Evolutionary conservation across 805 yeast species (phyloP).

Genomic region (Scheffersomyces lignosus): DNA sequence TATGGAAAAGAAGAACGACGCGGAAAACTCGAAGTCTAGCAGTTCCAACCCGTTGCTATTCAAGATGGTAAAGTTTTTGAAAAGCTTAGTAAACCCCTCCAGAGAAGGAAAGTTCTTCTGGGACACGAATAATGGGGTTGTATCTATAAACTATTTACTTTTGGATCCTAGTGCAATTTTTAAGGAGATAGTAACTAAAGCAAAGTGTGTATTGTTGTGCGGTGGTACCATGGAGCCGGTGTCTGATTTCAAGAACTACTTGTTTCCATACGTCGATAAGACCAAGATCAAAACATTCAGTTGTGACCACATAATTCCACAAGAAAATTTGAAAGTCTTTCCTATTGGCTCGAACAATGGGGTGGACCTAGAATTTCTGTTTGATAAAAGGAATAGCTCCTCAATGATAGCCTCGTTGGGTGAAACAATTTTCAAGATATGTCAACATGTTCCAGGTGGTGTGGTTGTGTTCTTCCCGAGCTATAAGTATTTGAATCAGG

Average conservation of each 20-base stretch:
- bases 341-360: slow-evolving; percentile 37
- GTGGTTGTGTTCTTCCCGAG: slow-evolving; percentile 84
- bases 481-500: slow-evolving; percentile 64
- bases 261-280: slow-evolving; percentile 55
- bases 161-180: slow-evolving; percentile 78
- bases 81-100: slow-evolving; percentile 69
- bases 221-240: slow-evolving; percentile 97
- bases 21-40: slow-evolving; percentile 4
- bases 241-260: slow-evolving; percentile 61
- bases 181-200: slow-evolving; percentile 59
- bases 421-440: slow-evolving; percentile 40
- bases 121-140: slow-evolving; percentile 35
- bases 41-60: slow-evolving; percentile 59
- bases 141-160: slow-evolving; percentile 63
- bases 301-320: slow-evolving; percentile 85
- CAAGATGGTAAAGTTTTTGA: slow-evolving; percentile 63
- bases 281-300: slow-evolving; percentile 52
- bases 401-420: slow-evolving; percentile 54
- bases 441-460: slow-evolving; percentile 62
- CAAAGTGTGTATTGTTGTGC: slow-evolving; percentile 73
- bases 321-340: slow-evolving; percentile 61
- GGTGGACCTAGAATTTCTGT: slow-evolving; percentile 62
- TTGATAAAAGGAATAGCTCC: slow-evolving; percentile 53
- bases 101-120: slow-evolving; percentile 79
- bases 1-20: slow-evolving; percentile 34